Evolutionary conservation across 768 basidiomycete species (phyloP), one percentile per base, ranked within the genome.

Genomic region (Galerina marginata): DNA sequence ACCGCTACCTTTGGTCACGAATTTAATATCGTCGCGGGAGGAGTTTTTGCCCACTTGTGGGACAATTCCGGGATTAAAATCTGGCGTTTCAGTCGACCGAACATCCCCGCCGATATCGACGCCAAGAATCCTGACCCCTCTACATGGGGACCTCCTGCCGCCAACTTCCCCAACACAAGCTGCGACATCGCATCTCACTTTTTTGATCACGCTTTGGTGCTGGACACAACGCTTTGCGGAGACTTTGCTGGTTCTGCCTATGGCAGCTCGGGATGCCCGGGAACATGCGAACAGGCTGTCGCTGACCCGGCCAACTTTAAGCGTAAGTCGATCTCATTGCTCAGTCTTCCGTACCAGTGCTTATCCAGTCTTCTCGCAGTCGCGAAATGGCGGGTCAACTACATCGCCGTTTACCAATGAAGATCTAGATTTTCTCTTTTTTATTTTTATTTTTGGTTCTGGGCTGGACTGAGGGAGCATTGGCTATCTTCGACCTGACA

Each of bases 11-110:
- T 78, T 44, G 82, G 83, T 2, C 65, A 75, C n/a, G 70, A 69
- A 54, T 86, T 83, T 79, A 87, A 77, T 65, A 20, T 64, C 29
- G 69, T 72, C 1, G 68, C 65, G 0, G 86, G 86, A 15, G 86
- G 86, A 23, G 84, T 87, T 20, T 87, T 74, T 58, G 86, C 79
- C 1, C 81, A 86, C 60, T 66, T 81, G n/a, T 87, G 86, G 83
- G 79, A 86, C 48, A 59, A 59, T 43, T 39, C 69, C 0, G 86
- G 85, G 15, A 85, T 88, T 70, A 80, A 74, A 55, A 72, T 85
- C 16, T 88, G 85, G 84, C 79, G 78, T 62, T 88, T 88, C 73
- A 44, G 81, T 6, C 79, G 87, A 20, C 62, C 65, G n/a, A 69
- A 76, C 9, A 82, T 88, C 33, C 87, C 87, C 9, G 62, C 60